Evolutionary conservation across 192 early-diverging fungal genomes (phyloP).

Genomic region (Piromyces sp.): DNA sequence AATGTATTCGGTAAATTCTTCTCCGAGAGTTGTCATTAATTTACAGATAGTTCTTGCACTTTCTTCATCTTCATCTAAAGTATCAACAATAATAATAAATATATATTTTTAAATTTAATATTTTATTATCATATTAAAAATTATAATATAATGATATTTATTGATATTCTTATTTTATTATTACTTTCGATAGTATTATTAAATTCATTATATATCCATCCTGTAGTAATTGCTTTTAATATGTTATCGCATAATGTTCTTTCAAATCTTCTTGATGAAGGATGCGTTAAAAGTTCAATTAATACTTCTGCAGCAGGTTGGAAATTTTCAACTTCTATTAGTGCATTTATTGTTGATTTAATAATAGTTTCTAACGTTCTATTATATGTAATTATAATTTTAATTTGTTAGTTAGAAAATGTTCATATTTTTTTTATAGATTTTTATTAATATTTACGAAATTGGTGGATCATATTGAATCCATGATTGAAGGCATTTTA

Average conservation of each 20-base stretch:
- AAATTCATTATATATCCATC: slow-evolving; percentile 11
- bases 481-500: background rate
- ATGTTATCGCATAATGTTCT: slow-evolving; percentile 11
- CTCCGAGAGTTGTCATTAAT: slow-evolving; percentile 33
- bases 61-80: slow-evolving; percentile 32
- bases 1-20: slow-evolving; percentile 34
- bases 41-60: slow-evolving; percentile 18
- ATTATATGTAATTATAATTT: background rate
- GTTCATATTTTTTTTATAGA: no score
- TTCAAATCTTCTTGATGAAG: slow-evolving; percentile 9
- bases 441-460: background rate
- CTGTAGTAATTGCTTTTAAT: slow-evolving; percentile 11
- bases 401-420: no score
- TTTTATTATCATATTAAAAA: no score
- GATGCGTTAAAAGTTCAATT: slow-evolving; percentile 13
- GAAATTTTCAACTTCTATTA: slow-evolving; percentile 10
- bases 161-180: no score
- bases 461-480: background rate
- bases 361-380: background rate
- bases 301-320: slow-evolving; percentile 12
- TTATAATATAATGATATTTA: no score
- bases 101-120: no score
- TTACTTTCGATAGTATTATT: slow-evolving; percentile 12
- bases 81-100: no score
- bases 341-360: slow-evolving; percentile 1